phyloP scores from a whole-genome alignment of 768 basidiomycete genomes.

The Cyclocybe cylindracea region DNA sequence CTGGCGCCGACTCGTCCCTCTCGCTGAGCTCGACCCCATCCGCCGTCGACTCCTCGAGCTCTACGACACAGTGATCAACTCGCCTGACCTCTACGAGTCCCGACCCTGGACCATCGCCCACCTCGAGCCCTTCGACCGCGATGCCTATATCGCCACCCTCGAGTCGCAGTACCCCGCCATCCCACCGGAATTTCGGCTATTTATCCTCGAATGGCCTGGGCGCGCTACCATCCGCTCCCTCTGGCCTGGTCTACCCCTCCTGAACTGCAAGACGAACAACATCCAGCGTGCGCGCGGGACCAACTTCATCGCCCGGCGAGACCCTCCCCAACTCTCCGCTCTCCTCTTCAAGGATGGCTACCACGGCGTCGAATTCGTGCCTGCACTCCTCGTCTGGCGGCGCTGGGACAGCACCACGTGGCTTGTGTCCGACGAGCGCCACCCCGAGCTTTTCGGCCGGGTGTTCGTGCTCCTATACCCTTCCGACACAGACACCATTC shows the following conservation, averaged over 20 bases:
- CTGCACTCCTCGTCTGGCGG: not conserved
- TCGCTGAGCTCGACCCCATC: not conserved
- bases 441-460: not conserved
- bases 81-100: not conserved
- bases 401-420: not conserved
- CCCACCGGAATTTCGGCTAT: slow-evolving; percentile 11
- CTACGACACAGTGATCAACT: not conserved
- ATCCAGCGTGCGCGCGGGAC: no score
- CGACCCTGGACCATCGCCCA: not conserved
- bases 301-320: no score
- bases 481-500: no score
- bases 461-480: no score
- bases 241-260: slow-evolving; percentile 8
- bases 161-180: not conserved
- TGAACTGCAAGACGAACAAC: not conserved
- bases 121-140: not conserved
- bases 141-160: not conserved
- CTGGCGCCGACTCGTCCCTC: not conserved
- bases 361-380: not conserved
- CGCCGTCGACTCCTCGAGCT: not conserved
- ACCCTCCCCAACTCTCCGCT: no score
- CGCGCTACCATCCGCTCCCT: not conserved
- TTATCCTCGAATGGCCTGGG: slow-evolving; percentile 11
- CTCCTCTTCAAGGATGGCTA: not conserved
- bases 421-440: not conserved